Base-by-base conservation (phyloP, 495 filamentous ascomycete genomes). In the Xylaria longipes region DNA sequence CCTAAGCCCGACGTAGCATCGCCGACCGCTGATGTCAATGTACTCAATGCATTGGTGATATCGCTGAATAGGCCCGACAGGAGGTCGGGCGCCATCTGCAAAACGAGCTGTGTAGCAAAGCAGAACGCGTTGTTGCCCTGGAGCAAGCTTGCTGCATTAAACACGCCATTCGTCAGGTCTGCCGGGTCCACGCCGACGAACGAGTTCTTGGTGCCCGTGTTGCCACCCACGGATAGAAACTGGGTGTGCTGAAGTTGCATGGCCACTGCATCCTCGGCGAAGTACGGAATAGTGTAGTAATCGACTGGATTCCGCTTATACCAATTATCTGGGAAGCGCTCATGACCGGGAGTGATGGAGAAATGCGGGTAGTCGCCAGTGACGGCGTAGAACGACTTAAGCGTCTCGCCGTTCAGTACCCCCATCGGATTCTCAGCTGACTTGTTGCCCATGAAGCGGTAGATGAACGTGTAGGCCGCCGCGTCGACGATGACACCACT, bases 281-380 rank as follows among this genome's bases (percentile, higher is more conserved):
- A 7, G 33, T 64, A 64, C 25, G 61, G 61, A 15, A 64, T 45
- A 5, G 61, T 72, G 5, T 77, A 80, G 58, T 82, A 80, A 67
- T 84, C 83, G 39, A 31, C 68, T 3, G 45, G 15, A 20, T 83
- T 77, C 1, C 61, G 84, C 63, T 84, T 86, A 77, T 89, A 90
- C 88, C 87, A 90, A 72, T 90, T 91, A 31, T 88, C 80, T 0
- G 89, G 89, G 45, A 88, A 87, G 31, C 79, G 75, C 68, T 89
- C 87, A 74, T 85, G 80, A 25, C 87, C 87, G 41, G 81, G 75
- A 1, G 73, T 81, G 70, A 83, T 84, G 0, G 70, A 78, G 48
- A 89, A 76, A 43, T 78, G 75, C 14, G 79, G 80, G 12, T 75
- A 57, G 15, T 80, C 75, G 31, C 79, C 79, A 45, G 80, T 81